Evolutionary conservation across 352 stramenopile species (phyloP).

Genomic region (Globisporangium acanthophoron): DNA sequence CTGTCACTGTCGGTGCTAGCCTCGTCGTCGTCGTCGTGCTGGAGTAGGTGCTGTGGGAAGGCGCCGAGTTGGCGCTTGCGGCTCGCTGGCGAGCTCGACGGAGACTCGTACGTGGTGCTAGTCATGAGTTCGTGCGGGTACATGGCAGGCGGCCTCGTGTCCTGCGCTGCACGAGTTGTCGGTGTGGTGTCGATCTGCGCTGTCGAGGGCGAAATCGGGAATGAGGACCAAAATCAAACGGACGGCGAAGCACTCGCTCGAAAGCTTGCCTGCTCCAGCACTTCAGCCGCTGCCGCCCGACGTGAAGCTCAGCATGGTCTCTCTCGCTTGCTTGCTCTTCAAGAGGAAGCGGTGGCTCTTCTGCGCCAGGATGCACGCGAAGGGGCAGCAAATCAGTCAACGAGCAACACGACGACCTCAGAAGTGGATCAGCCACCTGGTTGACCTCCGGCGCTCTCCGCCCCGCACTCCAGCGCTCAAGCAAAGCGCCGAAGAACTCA

Average conservation of each 20-base stretch:
- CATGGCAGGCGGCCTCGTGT: background rate
- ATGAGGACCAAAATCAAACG: background rate
- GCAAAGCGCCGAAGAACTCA: no score
- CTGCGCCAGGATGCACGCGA: background rate
- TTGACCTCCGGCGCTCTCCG: background rate
- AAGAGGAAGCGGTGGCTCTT: background rate
- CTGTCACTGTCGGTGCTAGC: background rate
- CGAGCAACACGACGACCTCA: background rate
- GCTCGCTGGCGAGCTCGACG: background rate
- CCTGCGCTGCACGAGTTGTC: background rate
- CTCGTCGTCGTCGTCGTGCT: constrained; percentile 4
- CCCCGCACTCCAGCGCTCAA: background rate
- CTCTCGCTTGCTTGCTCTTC: background rate
- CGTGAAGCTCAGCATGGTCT: no score
- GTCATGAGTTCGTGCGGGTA: constrained; percentile 5
- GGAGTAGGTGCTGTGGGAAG: constrained; percentile 3
- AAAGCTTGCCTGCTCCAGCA: background rate
- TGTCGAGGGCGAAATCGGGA: constrained; percentile 1
- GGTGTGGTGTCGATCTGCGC: background rate
- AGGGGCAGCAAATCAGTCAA: background rate
- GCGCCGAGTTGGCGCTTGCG: constrained; percentile 5
- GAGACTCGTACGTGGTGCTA: background rate
- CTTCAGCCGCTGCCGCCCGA: no score
- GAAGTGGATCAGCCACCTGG: background rate
- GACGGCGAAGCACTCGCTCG: background rate